These are phyloP conservation scores for Colletotrichum destructivum DNA, from an alignment of 2,329 filamentous ascomycete genomes.

Conservation along the genomic window DNA sequence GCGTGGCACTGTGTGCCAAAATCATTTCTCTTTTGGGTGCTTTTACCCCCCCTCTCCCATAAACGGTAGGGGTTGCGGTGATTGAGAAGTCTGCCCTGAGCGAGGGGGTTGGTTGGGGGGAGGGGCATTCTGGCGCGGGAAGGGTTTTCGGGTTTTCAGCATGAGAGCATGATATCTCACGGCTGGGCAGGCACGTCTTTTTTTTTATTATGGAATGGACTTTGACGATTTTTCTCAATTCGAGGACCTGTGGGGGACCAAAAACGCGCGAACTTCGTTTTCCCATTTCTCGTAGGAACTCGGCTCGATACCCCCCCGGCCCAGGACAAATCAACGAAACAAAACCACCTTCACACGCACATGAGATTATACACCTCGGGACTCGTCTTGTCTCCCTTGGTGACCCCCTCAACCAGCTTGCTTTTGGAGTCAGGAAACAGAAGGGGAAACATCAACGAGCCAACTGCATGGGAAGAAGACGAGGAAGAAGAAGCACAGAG, in stretches of 20 bases:
- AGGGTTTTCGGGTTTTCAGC: conserved; percentile 15
- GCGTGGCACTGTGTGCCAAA: conserved; percentile 36
- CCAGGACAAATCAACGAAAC: conserved; percentile 35
- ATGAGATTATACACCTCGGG: neutral
- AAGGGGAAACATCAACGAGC: neutral
- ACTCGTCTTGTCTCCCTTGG: neutral
- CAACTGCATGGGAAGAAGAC: neutral
- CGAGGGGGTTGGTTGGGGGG: neutral
- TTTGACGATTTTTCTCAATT: conserved; percentile 37
- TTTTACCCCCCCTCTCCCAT: conserved; percentile 43
- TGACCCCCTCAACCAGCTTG: neutral
- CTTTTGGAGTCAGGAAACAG: neutral
- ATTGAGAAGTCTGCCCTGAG: conserved; percentile 14
- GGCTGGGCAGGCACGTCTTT: conserved; percentile 36
- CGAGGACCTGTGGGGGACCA: conserved; percentile 22
- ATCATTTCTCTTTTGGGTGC: conserved; percentile 34
- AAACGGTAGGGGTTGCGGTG: conserved; percentile 1
- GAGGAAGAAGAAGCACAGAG: neutral
- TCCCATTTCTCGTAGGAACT: conserved; percentile 33
- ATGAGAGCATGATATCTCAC: conserved; percentile 42
- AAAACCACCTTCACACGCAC: conserved; percentile 16
- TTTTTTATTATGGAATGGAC: conserved; percentile 29
- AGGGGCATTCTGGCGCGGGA: conserved; percentile 17
- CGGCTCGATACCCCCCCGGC: conserved; percentile 39
- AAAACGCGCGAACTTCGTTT: conserved; percentile 14